Percentiles rank a stretch among this genome's conserved stretches.
These are phyloP conservation scores for Fusarium sp. DNA, from an alignment of 2,329 filamentous ascomycete species.

Conservation along the genomic window DNA sequence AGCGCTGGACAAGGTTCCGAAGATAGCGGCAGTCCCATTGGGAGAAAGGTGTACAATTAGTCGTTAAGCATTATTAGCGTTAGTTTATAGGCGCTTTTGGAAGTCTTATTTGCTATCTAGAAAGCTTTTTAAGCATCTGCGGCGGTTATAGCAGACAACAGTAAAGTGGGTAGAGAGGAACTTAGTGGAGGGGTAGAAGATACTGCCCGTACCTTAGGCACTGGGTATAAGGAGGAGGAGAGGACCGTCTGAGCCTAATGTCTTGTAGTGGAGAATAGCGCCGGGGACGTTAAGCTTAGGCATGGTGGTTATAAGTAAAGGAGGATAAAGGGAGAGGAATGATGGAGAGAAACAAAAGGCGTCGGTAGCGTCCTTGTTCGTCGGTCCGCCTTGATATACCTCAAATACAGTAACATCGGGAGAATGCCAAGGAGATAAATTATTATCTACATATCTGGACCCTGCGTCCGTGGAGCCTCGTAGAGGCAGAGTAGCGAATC, in stretches of 20 bases:
- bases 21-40: not conserved
- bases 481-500: not conserved
- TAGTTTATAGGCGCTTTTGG: rapidly evolving
- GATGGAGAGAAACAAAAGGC: not conserved
- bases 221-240: not conserved
- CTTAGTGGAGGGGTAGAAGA: not conserved
- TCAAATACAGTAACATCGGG: not conserved
- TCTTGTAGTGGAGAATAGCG: not conserved
- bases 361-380: not conserved
- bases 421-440: not conserved
- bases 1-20: not conserved
- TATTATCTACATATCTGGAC: rapidly evolving
- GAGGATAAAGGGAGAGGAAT: not conserved
- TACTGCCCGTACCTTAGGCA: not conserved
- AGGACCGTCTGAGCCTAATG: not conserved
- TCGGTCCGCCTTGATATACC: not conserved
- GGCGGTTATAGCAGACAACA: not conserved
- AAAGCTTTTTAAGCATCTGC: not conserved
- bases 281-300: not conserved
- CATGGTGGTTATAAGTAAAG: rapidly evolving
- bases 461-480: not conserved
- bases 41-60: not conserved
- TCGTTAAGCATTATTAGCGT: not conserved
- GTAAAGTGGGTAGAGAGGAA: not conserved
- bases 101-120: not conserved